Evolutionary conservation across 1,284 basidiomycete genomes (phyloP), one percentile per base, ranked within the genome.

Genomic region (Cryptococcus floricola): DNA sequence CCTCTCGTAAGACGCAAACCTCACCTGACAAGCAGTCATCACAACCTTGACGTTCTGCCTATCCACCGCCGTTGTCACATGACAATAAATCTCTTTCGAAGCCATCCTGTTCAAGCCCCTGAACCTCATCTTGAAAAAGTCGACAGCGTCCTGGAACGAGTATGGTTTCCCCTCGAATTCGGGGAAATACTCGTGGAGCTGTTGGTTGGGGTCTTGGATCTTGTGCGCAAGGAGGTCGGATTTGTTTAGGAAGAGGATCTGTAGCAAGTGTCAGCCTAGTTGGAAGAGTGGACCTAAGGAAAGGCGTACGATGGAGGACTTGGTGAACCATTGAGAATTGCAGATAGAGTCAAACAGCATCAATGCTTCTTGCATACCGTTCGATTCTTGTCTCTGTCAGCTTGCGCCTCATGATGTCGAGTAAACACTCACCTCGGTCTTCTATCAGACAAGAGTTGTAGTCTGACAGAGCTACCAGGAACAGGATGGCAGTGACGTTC

Each of bases 321-420:
- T 83, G 72, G 87, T 85, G 78, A 97, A 96, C 91, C 92, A 77
- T 45, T 70, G 88, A 23, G 88, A 91, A 71, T 91, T 88, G 78
- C 88, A 89, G 80, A 93, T 91, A 44, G 90, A 93, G 70, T 94
- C 91, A 85, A 91, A 96, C 48, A 96, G 90, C 49, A 91, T 90
- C 83, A 96, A 86, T 0, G 92, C 89, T 68, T 95, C 93, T 78
- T 92, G 88, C 91, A 96, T 95, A 90, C 90, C 92, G 91, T 95
- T 86, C 89, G 91, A 76, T 91, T 93, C 88, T 91, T 65, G 23
- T 9, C 41, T 3, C 16, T 42, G 16, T 42, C 41, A 42, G 16
- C 41, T 13, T n/a, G 8, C 41, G 8, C 16, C 14, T 14, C 8
- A 12, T 14, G 16, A 14, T 8, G 16, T 16, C 5, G 39, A n/a